These are phyloP conservation scores for Aspergillus egyptiacus DNA, from an alignment of 495 filamentous ascomycete genomes.

Conservation along the genomic window DNA sequence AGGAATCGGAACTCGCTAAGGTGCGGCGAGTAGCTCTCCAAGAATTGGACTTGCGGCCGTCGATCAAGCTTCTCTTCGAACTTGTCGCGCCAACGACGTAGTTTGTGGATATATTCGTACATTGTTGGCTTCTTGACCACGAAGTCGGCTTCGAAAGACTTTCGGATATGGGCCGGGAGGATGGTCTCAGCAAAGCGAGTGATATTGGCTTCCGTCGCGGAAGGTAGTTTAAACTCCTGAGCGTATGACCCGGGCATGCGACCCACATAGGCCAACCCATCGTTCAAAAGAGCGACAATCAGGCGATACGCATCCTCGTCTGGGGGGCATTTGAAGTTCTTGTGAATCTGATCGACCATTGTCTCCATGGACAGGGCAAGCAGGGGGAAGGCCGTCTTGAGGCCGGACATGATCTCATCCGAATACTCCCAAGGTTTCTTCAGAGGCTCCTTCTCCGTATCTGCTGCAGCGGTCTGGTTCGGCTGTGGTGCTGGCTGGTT, in stretches of 20 bases:
- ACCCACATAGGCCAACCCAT: slow-evolving; percentile 81
- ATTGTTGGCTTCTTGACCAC: slow-evolving; percentile 89
- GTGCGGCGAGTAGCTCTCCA: slow-evolving; percentile 80
- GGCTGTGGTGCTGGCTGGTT: slow-evolving; percentile 21
- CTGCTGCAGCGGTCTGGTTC: slow-evolving; percentile 19
- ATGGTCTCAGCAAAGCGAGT: slow-evolving; percentile 95
- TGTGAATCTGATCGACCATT: slow-evolving; percentile 97
- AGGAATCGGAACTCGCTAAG: slow-evolving; percentile 95
- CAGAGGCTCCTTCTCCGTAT: slow-evolving; percentile 39
- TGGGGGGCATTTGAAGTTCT: slow-evolving; percentile 96
- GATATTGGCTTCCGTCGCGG: slow-evolving; percentile 90
- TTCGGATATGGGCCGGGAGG: slow-evolving; percentile 83
- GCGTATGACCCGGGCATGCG: slow-evolving; percentile 80
- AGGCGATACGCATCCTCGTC: slow-evolving; percentile 97
- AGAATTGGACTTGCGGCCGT: slow-evolving; percentile 57
- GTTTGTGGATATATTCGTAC: slow-evolving; percentile 95
- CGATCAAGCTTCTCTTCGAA: slow-evolving; percentile 97
- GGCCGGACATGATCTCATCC: slow-evolving; percentile 86
- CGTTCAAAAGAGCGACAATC: slow-evolving; percentile 95
- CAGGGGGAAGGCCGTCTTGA: slow-evolving; percentile 94
- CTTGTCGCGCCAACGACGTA: slow-evolving; percentile 92
- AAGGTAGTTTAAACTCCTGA: slow-evolving; percentile 82
- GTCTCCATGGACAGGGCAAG: slow-evolving; percentile 98
- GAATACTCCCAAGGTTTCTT: slow-evolving; percentile 93
- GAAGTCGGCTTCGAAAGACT: slow-evolving; percentile 93